Conservation (phyloP, 192 early-diverging fungal genomes). For the Dissophora globulifera region DNA sequence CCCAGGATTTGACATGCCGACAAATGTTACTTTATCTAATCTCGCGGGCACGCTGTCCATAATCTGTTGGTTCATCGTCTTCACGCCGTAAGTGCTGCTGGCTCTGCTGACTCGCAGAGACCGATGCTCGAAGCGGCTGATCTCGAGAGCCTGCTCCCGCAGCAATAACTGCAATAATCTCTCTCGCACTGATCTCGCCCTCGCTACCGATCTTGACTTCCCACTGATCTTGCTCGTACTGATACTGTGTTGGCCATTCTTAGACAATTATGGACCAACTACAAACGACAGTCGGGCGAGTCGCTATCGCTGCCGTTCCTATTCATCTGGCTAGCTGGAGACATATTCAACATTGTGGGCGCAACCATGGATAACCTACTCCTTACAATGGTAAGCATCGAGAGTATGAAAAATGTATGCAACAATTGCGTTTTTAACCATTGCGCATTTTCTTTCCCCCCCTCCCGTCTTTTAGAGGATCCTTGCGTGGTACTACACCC, state of each 20-base stretch:
- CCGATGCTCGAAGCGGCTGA: too few relatives aligned
- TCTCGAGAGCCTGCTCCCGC: too few relatives aligned
- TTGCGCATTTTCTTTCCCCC: neutral
- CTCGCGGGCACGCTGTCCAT: constrained; percentile 30
- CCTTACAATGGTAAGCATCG: constrained; percentile 67
- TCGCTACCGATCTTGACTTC: too few relatives aligned
- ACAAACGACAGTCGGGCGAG: constrained; percentile 77
- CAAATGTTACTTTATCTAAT: constrained; percentile 14
- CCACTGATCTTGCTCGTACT: too few relatives aligned
- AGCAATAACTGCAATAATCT: neutral
- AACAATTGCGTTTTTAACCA: neutral
- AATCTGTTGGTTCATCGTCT: constrained; percentile 45
- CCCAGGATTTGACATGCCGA: neutral
- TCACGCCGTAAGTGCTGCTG: constrained; percentile 29
- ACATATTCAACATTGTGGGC: constrained; percentile 77
- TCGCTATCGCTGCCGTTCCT: constrained; percentile 78
- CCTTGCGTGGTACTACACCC: constrained; percentile 45
- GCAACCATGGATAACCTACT: constrained; percentile 75
- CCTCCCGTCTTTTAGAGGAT: constrained; percentile 13
- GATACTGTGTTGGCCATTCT: too few relatives aligned
- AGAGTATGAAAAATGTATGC: neutral
- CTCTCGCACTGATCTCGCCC: too few relatives aligned
- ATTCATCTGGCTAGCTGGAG: constrained; percentile 80
- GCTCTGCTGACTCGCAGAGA: too few relatives aligned
- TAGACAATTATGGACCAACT: constrained; percentile 82